These are phyloP conservation scores for Knufia fluminis DNA, from an alignment of 2,329 filamentous ascomycete genomes.

Conservation along the genomic window DNA sequence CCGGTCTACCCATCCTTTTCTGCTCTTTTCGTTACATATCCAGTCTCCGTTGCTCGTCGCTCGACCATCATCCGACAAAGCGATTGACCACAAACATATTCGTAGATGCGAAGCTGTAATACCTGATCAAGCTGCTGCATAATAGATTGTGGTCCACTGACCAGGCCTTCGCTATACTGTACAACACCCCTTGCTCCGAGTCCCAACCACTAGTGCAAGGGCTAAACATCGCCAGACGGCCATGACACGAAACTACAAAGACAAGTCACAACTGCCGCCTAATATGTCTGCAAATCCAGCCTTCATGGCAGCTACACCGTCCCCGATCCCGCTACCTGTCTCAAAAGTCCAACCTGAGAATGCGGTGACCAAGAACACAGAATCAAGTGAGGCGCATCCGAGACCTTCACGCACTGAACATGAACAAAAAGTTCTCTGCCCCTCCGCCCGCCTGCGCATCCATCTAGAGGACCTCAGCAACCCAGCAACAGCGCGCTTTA, in stretches of 20 bases:
- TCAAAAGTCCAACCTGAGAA: not conserved
- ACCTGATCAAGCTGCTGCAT: no score
- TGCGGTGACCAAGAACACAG: not conserved
- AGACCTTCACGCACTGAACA: not conserved
- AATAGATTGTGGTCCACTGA: no score
- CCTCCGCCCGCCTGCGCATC: constrained; percentile 19
- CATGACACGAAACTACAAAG: constrained; percentile 6
- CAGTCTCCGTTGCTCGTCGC: no score
- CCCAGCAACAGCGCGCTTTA: constrained; percentile 57
- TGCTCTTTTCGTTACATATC: no score
- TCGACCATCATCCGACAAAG: no score
- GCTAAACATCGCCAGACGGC: no score
- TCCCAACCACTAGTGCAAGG: no score
- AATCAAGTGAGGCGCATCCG: not conserved
- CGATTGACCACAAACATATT: no score
- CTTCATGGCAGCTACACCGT: not conserved
- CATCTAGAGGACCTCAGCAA: constrained; percentile 38
- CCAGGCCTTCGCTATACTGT: no score
- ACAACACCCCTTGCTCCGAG: no score
- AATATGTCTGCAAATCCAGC: not conserved
- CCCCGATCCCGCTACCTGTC: not conserved
- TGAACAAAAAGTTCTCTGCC: constrained; percentile 9
- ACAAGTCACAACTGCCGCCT: not conserved
- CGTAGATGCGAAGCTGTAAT: no score
- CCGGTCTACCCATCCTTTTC: no score